A percentile compares a stretch with the other conserved stretches of the same genome.
Conservation (phyloP, 2,329 filamentous ascomycete genomes). For the Aspergillus brunneoviolaceus region DNA sequence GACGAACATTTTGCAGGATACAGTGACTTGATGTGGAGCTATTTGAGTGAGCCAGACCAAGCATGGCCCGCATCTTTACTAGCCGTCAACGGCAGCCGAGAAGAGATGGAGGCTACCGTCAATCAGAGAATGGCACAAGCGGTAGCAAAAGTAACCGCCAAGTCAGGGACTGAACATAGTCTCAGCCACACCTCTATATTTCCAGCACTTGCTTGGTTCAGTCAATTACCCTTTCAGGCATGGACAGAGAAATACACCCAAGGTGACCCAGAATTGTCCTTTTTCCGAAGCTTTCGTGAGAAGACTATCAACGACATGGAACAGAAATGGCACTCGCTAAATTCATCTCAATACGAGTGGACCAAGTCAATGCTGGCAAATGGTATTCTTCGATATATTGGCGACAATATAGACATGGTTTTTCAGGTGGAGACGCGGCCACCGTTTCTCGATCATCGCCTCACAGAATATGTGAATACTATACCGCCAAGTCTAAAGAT, state of each 20-base stretch:
- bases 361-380: not conserved
- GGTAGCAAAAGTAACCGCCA: not conserved
- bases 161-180: constrained; percentile 34
- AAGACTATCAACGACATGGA: constrained; percentile 10
- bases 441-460: not conserved
- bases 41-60: constrained; percentile 50
- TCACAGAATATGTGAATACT: not conserved
- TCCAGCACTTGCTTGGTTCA: constrained; percentile 35
- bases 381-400: not conserved
- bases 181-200: constrained; percentile 43
- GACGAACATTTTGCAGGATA: constrained; percentile 60
- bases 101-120: constrained; percentile 7
- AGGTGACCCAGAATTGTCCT: constrained; percentile 17
- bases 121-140: not conserved
- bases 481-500: not conserved
- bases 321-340: constrained; percentile 39
- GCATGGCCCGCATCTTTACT: constrained; percentile 31
- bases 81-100: constrained; percentile 13
- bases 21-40: constrained; percentile 47
- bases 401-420: not conserved
- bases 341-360: not conserved
- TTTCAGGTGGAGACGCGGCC: not conserved
- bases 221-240: constrained; percentile 35
- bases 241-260: constrained; percentile 27
- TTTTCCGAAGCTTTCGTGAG: constrained; percentile 10